A percentile compares a stretch with the other conserved stretches of the same genome.
phyloP scores from a whole-genome alignment of 2,329 filamentous ascomycete genomes.

The Alternaria tenuissima region DNA sequence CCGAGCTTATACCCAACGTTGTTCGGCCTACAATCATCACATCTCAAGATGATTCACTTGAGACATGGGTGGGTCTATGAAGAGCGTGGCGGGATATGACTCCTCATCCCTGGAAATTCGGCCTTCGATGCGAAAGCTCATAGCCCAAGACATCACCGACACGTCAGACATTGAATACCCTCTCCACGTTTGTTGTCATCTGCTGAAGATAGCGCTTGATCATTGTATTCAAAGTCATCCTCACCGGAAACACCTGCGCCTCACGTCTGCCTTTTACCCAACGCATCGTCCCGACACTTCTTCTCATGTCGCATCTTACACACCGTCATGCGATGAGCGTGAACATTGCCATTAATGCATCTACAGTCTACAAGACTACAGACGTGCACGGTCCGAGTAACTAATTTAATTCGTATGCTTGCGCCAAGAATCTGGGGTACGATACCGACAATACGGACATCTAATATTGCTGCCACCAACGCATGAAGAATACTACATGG shows the following conservation, averaged over 20 bases:
- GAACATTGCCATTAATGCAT: constrained; percentile 12
- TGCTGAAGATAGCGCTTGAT: not conserved
- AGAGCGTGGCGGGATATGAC: constrained; percentile 5
- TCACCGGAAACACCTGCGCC: not conserved
- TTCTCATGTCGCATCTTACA: not conserved
- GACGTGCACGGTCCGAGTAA: constrained; percentile 29
- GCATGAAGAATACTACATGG: not conserved
- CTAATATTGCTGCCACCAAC: not conserved
- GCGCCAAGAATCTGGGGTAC: not conserved
- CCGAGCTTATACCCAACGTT: constrained; percentile 16
- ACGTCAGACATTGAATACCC: constrained; percentile 6
- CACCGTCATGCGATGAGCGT: not conserved
- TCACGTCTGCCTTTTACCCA: not conserved
- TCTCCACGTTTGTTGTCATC: not conserved
- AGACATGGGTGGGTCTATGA: not conserved
- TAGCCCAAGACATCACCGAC: constrained; percentile 5
- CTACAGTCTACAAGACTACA: constrained; percentile 6
- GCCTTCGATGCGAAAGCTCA: not conserved
- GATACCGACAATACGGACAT: not conserved
- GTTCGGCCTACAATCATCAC: not conserved
- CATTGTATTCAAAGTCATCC: not conserved
- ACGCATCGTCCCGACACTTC: not conserved
- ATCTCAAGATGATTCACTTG: not conserved
- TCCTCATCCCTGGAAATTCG: not conserved
- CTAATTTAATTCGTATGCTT: not conserved